phyloP scores from a whole-genome alignment of 2,329 filamentous ascomycete species.

The Coniochaeta sp. region DNA sequence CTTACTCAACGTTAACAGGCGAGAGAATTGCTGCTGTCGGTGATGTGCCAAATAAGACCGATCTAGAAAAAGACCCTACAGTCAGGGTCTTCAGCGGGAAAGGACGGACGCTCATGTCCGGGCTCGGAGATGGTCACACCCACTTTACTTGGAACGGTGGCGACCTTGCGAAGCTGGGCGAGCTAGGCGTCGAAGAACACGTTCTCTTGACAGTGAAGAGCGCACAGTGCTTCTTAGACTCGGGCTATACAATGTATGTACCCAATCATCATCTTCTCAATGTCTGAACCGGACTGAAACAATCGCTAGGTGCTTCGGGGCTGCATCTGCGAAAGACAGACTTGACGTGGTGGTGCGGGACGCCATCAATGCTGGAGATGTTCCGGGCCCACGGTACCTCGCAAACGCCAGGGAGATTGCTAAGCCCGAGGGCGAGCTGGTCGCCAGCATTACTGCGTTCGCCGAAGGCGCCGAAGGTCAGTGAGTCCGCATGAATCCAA shows the following conservation, averaged over 20 bases:
- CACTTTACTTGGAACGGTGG: constrained; percentile 40
- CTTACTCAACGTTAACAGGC: not conserved
- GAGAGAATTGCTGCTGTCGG: constrained; percentile 18
- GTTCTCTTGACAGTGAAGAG: constrained; percentile 32
- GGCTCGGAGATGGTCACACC: constrained; percentile 39
- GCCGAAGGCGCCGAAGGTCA: constrained; percentile 26
- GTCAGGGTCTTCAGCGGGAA: constrained; percentile 28
- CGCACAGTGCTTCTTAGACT: constrained; percentile 37
- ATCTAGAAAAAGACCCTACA: constrained; percentile 12
- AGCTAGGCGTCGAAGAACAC: constrained; percentile 37
- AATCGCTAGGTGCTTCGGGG: constrained; percentile 29
- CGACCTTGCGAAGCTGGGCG: constrained; percentile 30
- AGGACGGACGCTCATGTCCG: constrained; percentile 39
- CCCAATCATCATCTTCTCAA: not conserved
- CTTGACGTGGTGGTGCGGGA: constrained; percentile 38
- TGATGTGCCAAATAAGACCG: constrained; percentile 12
- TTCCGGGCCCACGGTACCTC: constrained; percentile 38
- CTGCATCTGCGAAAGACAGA: constrained; percentile 35
- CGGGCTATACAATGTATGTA: constrained; percentile 37
- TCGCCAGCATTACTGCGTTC: constrained; percentile 23
- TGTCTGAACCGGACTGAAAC: not conserved
- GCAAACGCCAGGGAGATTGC: constrained; percentile 43
- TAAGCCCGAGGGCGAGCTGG: constrained; percentile 32
- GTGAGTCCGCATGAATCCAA: not conserved
- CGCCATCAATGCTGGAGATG: constrained; percentile 38